Evolutionary conservation across 2,329 filamentous ascomycete genomes (phyloP).

Genomic region (Parafenestella ontariensis): DNA sequence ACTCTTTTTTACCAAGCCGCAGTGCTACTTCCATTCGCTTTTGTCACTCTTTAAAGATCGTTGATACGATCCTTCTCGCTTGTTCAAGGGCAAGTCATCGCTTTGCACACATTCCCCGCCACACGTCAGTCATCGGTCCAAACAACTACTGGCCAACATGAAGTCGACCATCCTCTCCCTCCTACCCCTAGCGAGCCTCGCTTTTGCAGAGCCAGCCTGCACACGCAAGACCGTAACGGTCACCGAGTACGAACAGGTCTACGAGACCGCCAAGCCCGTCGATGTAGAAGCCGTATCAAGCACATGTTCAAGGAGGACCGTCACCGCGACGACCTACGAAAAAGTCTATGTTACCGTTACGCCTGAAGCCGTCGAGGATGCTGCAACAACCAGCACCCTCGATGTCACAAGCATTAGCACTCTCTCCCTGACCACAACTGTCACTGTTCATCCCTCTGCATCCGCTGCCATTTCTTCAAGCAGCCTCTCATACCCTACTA

Average conservation of each 20-base stretch:
- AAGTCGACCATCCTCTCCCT: slow-evolving; percentile 36
- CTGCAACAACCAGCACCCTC: neutral
- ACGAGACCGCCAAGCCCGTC: slow-evolving; percentile 8
- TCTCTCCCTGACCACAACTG: slow-evolving; percentile 18
- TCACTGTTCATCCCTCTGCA: slow-evolving; percentile 19
- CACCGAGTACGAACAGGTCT: slow-evolving; percentile 16
- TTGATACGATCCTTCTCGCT: slow-evolving; percentile 13
- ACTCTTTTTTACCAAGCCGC: slow-evolving; percentile 36
- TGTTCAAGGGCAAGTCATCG: slow-evolving; percentile 8
- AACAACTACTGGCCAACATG: slow-evolving; percentile 23
- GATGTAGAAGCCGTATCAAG: slow-evolving; percentile 3
- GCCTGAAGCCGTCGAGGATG: slow-evolving; percentile 8
- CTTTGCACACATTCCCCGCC: slow-evolving; percentile 6
- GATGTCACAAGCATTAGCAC: slow-evolving; percentile 22
- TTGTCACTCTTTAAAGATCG: slow-evolving; percentile 9
- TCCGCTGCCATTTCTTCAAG: neutral
- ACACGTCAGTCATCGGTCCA: slow-evolving; percentile 1
- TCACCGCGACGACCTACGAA: slow-evolving; percentile 26
- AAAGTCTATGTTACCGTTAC: slow-evolving; percentile 36
- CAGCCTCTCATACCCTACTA: slow-evolving; percentile 10
- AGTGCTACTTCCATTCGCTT: slow-evolving; percentile 39
- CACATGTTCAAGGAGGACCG: slow-evolving; percentile 17
- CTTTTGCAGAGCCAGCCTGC: slow-evolving; percentile 33
- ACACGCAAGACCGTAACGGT: slow-evolving; percentile 26
- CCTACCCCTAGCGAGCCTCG: slow-evolving; percentile 34